A percentile compares a stretch with the other conserved stretches of the same genome.
These are phyloP conservation scores for Dionaea muscipula DNA, from an alignment of 179 eudicot genomes.

Conservation along the genomic window DNA sequence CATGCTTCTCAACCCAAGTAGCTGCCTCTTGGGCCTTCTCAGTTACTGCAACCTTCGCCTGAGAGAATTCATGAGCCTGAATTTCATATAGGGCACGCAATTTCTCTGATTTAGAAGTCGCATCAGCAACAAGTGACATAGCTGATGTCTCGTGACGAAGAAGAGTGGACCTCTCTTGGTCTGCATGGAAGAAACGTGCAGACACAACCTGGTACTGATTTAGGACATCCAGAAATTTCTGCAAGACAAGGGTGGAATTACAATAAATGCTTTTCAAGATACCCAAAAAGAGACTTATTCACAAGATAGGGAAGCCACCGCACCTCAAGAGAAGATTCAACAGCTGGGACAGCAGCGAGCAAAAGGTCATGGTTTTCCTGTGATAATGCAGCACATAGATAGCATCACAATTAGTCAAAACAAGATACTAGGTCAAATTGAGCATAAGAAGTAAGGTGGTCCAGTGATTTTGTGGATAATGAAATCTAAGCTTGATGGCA, in stretches of 20 bases:
- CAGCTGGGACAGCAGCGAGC: slow-evolving; percentile 65
- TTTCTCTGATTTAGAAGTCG: slow-evolving; percentile 56
- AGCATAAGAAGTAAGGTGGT: background rate
- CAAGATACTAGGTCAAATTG: background rate
- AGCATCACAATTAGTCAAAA: too few species aligned
- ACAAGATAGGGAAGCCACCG: slow-evolving; percentile 10
- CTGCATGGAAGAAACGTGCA: slow-evolving; percentile 52
- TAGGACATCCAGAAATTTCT: slow-evolving; percentile 57
- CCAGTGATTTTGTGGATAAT: too few species aligned
- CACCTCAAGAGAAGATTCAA: slow-evolving; percentile 86
- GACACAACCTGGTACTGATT: slow-evolving; percentile 76
- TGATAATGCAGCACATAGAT: background rate
- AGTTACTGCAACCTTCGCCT: slow-evolving; percentile 59
- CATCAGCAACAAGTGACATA: slow-evolving; percentile 68
- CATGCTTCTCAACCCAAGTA: slow-evolving; percentile 85
- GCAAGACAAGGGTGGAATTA: slow-evolving; percentile 24
- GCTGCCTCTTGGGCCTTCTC: slow-evolving; percentile 82
- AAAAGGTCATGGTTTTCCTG: slow-evolving; percentile 98
- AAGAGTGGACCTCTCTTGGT: slow-evolving; percentile 84
- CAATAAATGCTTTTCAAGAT: slow-evolving; percentile 8
- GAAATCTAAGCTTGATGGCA: too few species aligned
- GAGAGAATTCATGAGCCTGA: slow-evolving; percentile 72
- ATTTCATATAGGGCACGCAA: slow-evolving; percentile 49
- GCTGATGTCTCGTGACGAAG: slow-evolving; percentile 76
- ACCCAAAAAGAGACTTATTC: slow-evolving; percentile 11